phyloP scores from a whole-genome alignment of 345 rosid species.

The Chamaenerion angustifolium region DNA sequence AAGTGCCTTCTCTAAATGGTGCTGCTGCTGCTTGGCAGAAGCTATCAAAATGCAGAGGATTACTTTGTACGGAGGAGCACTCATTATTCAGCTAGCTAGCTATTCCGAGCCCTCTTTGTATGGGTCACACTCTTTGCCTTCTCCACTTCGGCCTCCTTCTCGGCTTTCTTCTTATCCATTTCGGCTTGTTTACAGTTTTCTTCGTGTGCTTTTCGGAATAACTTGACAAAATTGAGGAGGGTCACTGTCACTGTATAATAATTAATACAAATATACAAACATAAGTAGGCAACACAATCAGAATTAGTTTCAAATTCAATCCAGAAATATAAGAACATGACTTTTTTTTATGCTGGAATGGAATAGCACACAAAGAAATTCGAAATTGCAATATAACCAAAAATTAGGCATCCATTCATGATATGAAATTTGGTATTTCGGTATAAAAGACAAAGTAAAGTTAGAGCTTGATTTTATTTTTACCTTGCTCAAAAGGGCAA shows the following conservation, averaged over 20 bases:
- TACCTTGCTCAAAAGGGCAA: constrained; percentile 98
- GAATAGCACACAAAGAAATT: no score
- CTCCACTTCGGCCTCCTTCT: constrained; percentile 88
- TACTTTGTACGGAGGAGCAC: not conserved
- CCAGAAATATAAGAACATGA: no score
- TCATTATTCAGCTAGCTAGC: constrained; percentile 15
- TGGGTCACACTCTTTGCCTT: constrained; percentile 42
- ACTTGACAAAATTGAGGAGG: constrained; percentile 65
- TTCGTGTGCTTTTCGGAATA: constrained; percentile 89
- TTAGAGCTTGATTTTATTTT: not conserved
- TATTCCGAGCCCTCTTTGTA: constrained; percentile 40
- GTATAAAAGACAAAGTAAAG: no score
- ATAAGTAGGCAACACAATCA: not conserved
- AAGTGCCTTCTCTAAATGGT: no score
- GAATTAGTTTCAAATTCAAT: no score
- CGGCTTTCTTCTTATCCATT: constrained; percentile 81
- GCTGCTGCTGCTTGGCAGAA: no score
- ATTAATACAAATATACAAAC: no score
- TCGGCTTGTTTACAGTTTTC: constrained; percentile 87
- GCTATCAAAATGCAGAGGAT: not conserved
- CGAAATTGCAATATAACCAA: no score
- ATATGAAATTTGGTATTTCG: no score
- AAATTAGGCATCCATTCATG: no score
- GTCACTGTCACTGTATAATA: constrained; percentile 60
- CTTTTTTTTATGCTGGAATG: no score